Evolutionary conservation across 2,329 filamentous ascomycete species (phyloP).

Genomic region (Penicillium occitanis): DNA sequence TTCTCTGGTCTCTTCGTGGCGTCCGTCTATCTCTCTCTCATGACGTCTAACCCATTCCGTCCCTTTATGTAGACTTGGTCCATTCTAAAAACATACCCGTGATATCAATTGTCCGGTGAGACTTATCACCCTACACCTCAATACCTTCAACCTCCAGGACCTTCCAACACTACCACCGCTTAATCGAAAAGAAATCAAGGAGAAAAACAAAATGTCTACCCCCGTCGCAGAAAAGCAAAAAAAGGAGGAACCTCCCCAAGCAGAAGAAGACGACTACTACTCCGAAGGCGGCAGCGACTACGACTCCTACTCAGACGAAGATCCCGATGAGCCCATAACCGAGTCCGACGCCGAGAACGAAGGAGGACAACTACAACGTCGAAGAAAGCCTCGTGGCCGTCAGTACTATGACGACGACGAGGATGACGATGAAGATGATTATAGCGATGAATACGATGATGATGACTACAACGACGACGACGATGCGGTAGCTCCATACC

Average conservation of each 20-base stretch:
- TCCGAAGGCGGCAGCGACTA: conserved; percentile 19
- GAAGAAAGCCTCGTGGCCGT: conserved; percentile 8
- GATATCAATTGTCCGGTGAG: background rate
- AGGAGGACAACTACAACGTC: conserved; percentile 8
- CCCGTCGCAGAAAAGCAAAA: conserved; percentile 15
- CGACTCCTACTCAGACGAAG: conserved; percentile 20
- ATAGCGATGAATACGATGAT: conserved; percentile 17
- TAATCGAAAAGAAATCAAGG: background rate
- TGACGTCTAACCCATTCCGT: conserved; percentile 11
- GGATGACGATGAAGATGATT: conserved; percentile 9
- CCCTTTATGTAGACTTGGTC: background rate
- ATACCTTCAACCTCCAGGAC: background rate
- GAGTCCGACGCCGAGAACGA: conserved; percentile 16
- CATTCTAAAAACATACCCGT: background rate
- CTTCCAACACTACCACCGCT: background rate
- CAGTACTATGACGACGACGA: conserved; percentile 18
- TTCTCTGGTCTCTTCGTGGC: background rate
- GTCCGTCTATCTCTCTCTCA: background rate
- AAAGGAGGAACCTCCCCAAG: conserved; percentile 2
- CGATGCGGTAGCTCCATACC: conserved; percentile 8
- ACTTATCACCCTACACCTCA: background rate
- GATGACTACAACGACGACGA: conserved; percentile 9
- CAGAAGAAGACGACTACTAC: conserved; percentile 18
- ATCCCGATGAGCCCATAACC: conserved; percentile 18
- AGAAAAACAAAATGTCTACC: background rate